phyloP scores from a whole-genome alignment of 352 stramenopile species.

The Blastocystis sp. region DNA sequence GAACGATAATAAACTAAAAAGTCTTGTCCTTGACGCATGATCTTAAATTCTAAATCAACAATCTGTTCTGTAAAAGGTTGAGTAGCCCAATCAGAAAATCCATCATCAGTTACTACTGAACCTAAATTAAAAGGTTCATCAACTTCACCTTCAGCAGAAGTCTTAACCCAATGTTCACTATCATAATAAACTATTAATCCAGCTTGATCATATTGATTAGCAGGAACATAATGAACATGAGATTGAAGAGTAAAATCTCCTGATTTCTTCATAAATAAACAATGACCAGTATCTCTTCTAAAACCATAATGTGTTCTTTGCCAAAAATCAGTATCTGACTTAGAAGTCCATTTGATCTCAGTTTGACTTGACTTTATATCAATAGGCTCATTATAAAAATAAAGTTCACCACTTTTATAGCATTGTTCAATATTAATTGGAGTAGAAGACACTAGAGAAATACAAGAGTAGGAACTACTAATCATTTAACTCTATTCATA shows the following conservation, averaged over 20 bases:
- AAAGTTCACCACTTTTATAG: too few relatives aligned
- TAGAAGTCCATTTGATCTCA: conserved; percentile 15
- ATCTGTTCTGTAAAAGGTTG: conserved; percentile 21
- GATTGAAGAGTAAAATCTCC: conserved; percentile 26
- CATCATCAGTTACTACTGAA: conserved; percentile 26
- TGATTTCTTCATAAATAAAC: conserved; percentile 7
- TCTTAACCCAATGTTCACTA: conserved; percentile 36
- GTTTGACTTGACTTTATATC: too few relatives aligned
- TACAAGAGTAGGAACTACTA: too few relatives aligned
- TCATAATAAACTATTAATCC: conserved; percentile 32
- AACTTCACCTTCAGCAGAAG: conserved; percentile 20
- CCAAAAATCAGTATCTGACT: conserved; percentile 34
- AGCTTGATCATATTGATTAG: conserved; percentile 28
- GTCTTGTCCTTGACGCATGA: conserved; percentile 28
- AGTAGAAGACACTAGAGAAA: too few relatives aligned
- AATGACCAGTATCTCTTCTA: conserved; percentile 33
- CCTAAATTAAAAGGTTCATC: conserved; percentile 21
- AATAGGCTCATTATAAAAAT: too few relatives aligned
- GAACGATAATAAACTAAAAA: conserved; percentile 32
- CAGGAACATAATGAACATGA: conserved; percentile 16
- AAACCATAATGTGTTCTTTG: conserved; percentile 36
- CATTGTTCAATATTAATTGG: too few relatives aligned
- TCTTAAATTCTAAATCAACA: conserved; percentile 37
- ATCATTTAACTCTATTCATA: too few relatives aligned
- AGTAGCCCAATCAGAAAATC: conserved; percentile 32